phyloP scores from a whole-genome alignment of 2,329 filamentous ascomycete genomes.

The Aspergillus costaricaensis region DNA sequence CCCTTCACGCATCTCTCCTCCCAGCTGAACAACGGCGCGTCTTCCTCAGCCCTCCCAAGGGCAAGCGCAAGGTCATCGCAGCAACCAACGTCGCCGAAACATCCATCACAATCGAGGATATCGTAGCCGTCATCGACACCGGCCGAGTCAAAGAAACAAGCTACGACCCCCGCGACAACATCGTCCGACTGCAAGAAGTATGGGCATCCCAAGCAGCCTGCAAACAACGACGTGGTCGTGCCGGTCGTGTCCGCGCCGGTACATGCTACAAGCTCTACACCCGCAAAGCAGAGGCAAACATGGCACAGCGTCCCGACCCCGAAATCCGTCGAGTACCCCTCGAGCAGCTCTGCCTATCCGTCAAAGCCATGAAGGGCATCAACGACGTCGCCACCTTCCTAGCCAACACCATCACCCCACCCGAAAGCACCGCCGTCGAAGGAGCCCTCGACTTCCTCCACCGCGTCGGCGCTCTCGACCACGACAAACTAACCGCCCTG shows the following conservation, averaged over 20 bases:
- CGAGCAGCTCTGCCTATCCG: slow-evolving; percentile 90
- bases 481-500: slow-evolving; percentile 82
- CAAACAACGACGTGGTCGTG: slow-evolving; percentile 90
- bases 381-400: slow-evolving; percentile 79
- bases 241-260: slow-evolving; percentile 87
- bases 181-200: slow-evolving; percentile 89
- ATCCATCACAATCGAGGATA: slow-evolving; percentile 97
- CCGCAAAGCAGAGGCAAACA: slow-evolving; percentile 75
- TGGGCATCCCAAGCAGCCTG: slow-evolving; percentile 94
- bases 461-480: slow-evolving; percentile 86
- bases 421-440: slow-evolving; percentile 80
- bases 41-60: slow-evolving; percentile 72
- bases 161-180: slow-evolving; percentile 87
- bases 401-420: slow-evolving; percentile 83
- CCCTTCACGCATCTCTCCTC: slow-evolving; percentile 87
- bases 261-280: slow-evolving; percentile 97
- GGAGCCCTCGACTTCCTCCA: slow-evolving; percentile 76
- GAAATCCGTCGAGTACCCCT: slow-evolving; percentile 91
- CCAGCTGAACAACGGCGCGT: slow-evolving; percentile 86
- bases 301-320: slow-evolving; percentile 85
- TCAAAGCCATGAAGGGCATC: slow-evolving; percentile 86
- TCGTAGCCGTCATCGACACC: slow-evolving; percentile 93
- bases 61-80: slow-evolving; percentile 88
- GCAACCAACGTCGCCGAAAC: slow-evolving; percentile 98
- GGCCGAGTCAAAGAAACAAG: slow-evolving; percentile 96